Evolutionary conservation across 345 rosid species (phyloP).

Genomic region (Chamaenerion angustifolium): DNA sequence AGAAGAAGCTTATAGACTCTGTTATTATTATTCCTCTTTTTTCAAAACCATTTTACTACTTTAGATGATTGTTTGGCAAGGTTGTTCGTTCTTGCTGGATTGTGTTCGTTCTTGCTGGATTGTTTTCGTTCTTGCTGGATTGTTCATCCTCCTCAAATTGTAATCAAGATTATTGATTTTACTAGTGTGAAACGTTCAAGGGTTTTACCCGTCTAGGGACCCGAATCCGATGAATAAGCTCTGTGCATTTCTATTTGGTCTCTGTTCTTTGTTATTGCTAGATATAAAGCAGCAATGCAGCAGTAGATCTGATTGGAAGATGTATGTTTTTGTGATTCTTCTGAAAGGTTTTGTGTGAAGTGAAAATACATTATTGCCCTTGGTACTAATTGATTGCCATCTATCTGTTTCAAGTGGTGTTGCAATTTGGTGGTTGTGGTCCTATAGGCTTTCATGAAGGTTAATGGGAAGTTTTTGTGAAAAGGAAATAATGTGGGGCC

Average conservation of each 20-base stretch:
- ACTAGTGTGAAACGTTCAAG: constrained; percentile 11
- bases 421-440: too few relatives aligned
- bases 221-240: constrained; percentile 20
- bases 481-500: too few relatives aligned
- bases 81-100: constrained; percentile 32
- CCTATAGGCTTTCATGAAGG: too few relatives aligned
- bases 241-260: constrained; percentile 20
- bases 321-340: not conserved
- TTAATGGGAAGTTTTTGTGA: too few relatives aligned
- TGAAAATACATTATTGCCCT: too few relatives aligned
- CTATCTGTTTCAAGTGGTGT: too few relatives aligned
- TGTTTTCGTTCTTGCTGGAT: constrained; percentile 5
- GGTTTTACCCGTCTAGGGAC: constrained; percentile 10
- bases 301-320: not conserved
- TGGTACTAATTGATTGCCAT: too few relatives aligned
- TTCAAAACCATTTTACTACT: constrained; percentile 3
- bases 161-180: constrained; percentile 7
- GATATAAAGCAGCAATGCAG: not conserved
- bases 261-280: not conserved
- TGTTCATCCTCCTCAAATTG: constrained; percentile 14
- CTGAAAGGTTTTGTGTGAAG: not conserved
- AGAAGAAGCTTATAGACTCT: constrained; percentile 2
- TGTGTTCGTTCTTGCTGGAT: constrained; percentile 3
- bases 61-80: constrained; percentile 18
- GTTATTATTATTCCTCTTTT: not conserved